Evolutionary conservation across 345 rosid genomes (phyloP).

Genomic region (Laguncularia racemosa): DNA sequence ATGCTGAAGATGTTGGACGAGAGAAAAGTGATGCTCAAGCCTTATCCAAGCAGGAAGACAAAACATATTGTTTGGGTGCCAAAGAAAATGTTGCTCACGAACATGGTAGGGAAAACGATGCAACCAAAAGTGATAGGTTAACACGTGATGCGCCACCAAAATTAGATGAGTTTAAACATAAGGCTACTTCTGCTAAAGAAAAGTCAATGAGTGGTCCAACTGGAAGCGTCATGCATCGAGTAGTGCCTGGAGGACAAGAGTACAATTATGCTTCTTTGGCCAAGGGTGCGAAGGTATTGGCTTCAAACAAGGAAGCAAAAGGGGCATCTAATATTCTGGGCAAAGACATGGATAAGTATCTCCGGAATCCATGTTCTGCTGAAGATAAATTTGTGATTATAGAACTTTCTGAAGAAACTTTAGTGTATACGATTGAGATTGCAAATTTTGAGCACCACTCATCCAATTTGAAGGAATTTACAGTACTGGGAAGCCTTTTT

Average conservation of each 20-base stretch:
- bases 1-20: too few relatives aligned
- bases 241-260: constrained; percentile 45
- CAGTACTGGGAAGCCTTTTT: constrained; percentile 43
- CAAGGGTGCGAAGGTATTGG: constrained; percentile 50
- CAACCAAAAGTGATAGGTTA: constrained; percentile 16
- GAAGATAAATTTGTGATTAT: constrained; percentile 45
- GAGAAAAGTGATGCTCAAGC: too few relatives aligned
- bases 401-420: constrained; percentile 52
- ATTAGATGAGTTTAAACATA: constrained; percentile 44
- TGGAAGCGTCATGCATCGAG: constrained; percentile 32
- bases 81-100: too few relatives aligned
- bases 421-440: constrained; percentile 38
- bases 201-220: constrained; percentile 26
- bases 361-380: constrained; percentile 50
- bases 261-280: constrained; percentile 50
- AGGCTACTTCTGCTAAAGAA: constrained; percentile 27
- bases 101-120: constrained; percentile 1
- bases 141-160: constrained; percentile 28
- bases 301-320: constrained; percentile 48
- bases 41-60: too few relatives aligned
- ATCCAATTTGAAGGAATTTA: constrained; percentile 41
- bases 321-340: constrained; percentile 45
- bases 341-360: constrained; percentile 50
- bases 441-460: constrained; percentile 59
- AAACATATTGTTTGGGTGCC: too few relatives aligned